A percentile compares a stretch with the other conserved stretches of the same genome.
Conservation (phyloP, 305 asterid genomes). For the Solanum hybrid region DNA sequence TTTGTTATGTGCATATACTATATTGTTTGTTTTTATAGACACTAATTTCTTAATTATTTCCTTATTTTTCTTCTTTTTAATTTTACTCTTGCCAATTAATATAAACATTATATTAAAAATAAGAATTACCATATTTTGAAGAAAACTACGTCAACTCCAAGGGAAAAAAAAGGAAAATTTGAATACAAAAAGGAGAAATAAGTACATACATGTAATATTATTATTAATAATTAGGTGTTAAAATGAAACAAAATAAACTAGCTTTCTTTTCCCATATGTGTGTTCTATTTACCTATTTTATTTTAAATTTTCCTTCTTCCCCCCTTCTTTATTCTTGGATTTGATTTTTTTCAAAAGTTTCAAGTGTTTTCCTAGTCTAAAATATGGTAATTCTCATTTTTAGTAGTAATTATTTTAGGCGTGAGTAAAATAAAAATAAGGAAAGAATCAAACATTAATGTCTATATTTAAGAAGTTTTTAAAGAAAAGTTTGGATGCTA, state of each 20-base stretch:
- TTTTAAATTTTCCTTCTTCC: not conserved
- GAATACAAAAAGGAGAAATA: not conserved
- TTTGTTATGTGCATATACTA: not conserved
- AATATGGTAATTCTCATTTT: not conserved
- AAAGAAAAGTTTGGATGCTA: not conserved
- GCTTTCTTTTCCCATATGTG: not conserved
- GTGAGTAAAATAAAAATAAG: not conserved
- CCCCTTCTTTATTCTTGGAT: not conserved
- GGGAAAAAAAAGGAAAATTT: not conserved
- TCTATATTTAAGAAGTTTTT: not conserved
- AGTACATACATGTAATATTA: too few species aligned
- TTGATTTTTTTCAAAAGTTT: not conserved
- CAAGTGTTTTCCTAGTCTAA: not conserved
- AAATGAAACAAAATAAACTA: not conserved
- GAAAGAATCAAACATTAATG: not conserved
- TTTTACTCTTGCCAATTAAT: not conserved
- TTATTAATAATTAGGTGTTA: not conserved
- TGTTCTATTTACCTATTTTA: not conserved
- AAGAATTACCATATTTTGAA: not conserved
- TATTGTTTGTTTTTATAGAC: not conserved
- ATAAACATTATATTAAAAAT: not conserved
- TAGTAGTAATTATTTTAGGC: not conserved
- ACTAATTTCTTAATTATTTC: not conserved
- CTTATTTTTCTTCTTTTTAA: not conserved
- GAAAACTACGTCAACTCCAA: not conserved